Evolutionary conservation across 192 early-diverging fungal species (phyloP), one percentile per base, ranked within the genome.

Genomic region (Umbelopsis sp.): DNA sequence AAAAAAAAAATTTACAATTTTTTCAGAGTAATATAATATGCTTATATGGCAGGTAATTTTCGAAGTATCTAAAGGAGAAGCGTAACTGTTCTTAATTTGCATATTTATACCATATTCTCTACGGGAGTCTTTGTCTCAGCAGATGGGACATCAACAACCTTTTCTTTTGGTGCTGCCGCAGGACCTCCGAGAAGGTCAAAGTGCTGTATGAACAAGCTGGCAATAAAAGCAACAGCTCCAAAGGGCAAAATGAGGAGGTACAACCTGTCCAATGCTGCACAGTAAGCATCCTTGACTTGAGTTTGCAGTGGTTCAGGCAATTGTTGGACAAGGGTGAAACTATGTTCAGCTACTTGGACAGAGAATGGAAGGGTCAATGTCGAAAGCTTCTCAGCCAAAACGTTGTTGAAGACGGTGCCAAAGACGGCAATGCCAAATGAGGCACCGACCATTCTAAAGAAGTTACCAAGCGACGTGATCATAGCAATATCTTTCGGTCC

Each of bases 201-300:
- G 44, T 71, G 16, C 84, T 81, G 68, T 34, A 89, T 69, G 3
- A 82, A 82, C 45, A 91, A 32, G 1, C 79, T 76, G 22, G 85
- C 51, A 32, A 89, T 34, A 34, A 88, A 85, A 1, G 83, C 73
- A 14, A 80, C 32, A 6, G 76, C 84, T 0, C 83, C 81, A 68
- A 91, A 77, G 1, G 87, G 84, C 9, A 84, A 82, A 14, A 83
- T 78, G 38, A 82, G 83, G 65, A 83, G 82, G 79, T 84, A 89
- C 22, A 87, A 80, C 36, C 71, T 81, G 45, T 82, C 80, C 73
- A 91, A 78, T 0, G 83, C 81, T 21, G 72, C 31, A 6, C 88
- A 88, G 71, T 89, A 91, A 6, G 82, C 76, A 12, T 80, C 66
- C 3, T 85, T 78, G 4, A 90, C 79, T 36, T 81, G 68, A 1